These are phyloP conservation scores for Stentor coeruleus DNA, from an alignment of 73 alveolate species.

Conservation along the genomic window DNA sequence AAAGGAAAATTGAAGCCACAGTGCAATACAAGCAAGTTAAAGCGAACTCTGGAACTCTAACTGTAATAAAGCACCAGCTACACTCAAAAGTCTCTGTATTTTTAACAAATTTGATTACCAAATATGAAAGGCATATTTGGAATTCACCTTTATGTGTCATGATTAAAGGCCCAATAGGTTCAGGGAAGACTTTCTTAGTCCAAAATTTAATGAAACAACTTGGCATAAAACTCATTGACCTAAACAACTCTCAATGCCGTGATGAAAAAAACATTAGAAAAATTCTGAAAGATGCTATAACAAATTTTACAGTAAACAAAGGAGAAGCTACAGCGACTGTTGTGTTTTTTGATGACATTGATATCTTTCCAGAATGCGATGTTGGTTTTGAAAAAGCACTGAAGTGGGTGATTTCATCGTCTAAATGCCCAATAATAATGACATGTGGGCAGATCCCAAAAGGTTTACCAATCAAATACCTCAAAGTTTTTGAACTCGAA, in stretches of 20 bases:
- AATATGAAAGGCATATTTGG: background rate
- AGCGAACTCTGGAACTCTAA: background rate
- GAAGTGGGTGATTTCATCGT: background rate
- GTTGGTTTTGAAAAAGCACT: background rate
- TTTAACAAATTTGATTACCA: background rate
- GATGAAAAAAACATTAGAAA: background rate
- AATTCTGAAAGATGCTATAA: background rate
- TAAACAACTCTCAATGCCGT: background rate
- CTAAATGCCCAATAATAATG: background rate
- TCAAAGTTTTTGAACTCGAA: background rate
- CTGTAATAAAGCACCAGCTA: background rate
- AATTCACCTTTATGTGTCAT: background rate
- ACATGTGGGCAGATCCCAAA: background rate
- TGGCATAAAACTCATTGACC: background rate
- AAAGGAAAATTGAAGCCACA: background rate
- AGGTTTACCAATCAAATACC: too few species aligned
- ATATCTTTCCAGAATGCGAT: background rate
- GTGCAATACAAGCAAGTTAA: background rate
- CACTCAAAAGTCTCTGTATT: background rate
- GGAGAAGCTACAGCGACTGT: background rate
- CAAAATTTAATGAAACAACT: background rate
- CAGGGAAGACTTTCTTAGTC: background rate
- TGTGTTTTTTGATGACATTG: background rate
- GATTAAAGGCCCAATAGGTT: background rate
- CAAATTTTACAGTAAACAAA: background rate